phyloP scores from a whole-genome alignment of 2,329 filamentous ascomycete genomes.

The Cucurbitaria berberidis region DNA sequence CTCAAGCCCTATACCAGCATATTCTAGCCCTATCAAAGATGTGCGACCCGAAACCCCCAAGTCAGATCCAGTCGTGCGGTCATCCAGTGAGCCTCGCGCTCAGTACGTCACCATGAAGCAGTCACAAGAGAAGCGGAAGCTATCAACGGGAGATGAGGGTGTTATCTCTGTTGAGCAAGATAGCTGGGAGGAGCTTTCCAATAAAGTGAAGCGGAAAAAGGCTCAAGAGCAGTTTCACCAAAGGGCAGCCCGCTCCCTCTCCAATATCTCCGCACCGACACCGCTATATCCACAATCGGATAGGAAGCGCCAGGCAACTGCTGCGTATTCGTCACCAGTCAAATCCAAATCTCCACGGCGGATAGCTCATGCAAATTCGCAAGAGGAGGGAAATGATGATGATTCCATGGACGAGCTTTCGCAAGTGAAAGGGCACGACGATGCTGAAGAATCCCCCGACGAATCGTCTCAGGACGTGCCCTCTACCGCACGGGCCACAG shows the following conservation, averaged over 20 bases:
- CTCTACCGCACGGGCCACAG: constrained; percentile 16
- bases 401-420: constrained; percentile 29
- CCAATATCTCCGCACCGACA: constrained; percentile 36
- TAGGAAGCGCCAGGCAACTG: constrained; percentile 23
- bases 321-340: constrained; percentile 36
- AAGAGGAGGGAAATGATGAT: constrained; percentile 32
- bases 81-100: constrained; percentile 51
- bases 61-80: constrained; percentile 31
- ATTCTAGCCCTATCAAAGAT: constrained; percentile 50
- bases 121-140: constrained; percentile 50
- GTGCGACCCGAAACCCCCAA: constrained; percentile 22
- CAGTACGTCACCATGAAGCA: constrained; percentile 54
- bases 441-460: constrained; percentile 41
- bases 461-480: constrained; percentile 34
- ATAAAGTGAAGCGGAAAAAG: constrained; percentile 23
- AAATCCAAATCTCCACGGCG: constrained; percentile 7
- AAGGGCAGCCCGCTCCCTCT: constrained; percentile 30
- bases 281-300: constrained; percentile 15
- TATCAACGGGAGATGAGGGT: constrained; percentile 19
- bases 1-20: constrained; percentile 45
- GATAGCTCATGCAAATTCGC: constrained; percentile 9
- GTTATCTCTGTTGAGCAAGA: constrained; percentile 26
- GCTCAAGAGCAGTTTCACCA: constrained; percentile 29
- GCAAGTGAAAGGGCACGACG: constrained; percentile 22
- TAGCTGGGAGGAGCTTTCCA: constrained; percentile 39